These are phyloP conservation scores for Fraxinus dipetala DNA, from an alignment of 305 asterid species.

Conservation along the genomic window DNA sequence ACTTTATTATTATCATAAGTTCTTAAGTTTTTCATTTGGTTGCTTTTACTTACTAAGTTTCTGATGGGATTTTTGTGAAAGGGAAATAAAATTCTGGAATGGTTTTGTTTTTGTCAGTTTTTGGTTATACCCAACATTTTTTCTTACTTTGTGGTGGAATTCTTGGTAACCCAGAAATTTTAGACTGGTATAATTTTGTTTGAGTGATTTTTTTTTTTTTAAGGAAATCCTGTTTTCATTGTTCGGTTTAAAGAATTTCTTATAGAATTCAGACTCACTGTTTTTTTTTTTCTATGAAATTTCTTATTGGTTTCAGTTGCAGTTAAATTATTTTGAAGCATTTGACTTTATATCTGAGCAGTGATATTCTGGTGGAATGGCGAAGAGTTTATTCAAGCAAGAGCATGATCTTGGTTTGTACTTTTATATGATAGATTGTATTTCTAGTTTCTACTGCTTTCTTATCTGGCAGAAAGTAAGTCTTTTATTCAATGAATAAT, in stretches of 20 bases:
- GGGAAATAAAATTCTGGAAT: not conserved
- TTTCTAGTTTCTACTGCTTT: not conserved
- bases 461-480: not conserved
- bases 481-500: not conserved
- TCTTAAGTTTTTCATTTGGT: not conserved
- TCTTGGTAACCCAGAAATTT: not conserved
- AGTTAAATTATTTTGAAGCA: not conserved
- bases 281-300: not conserved
- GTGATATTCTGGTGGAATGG: slow-evolving; percentile 41
- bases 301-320: not conserved
- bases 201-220: not conserved
- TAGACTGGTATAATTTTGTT: not conserved
- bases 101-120: not conserved
- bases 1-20: slow-evolving; percentile 9
- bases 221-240: not conserved
- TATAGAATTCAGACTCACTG: not conserved
- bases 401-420: slow-evolving; percentile 61
- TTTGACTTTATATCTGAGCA: slow-evolving; percentile 1
- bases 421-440: not conserved
- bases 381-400: slow-evolving; percentile 59
- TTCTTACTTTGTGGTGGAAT: not conserved
- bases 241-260: not conserved
- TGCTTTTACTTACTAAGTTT: slow-evolving; percentile 7
- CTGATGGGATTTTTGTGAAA: slow-evolving; percentile 17
- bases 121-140: not conserved